Evolutionary conservation across 2,329 filamentous ascomycete genomes (phyloP).

Genomic region (Cladophialophora psammophila): DNA sequence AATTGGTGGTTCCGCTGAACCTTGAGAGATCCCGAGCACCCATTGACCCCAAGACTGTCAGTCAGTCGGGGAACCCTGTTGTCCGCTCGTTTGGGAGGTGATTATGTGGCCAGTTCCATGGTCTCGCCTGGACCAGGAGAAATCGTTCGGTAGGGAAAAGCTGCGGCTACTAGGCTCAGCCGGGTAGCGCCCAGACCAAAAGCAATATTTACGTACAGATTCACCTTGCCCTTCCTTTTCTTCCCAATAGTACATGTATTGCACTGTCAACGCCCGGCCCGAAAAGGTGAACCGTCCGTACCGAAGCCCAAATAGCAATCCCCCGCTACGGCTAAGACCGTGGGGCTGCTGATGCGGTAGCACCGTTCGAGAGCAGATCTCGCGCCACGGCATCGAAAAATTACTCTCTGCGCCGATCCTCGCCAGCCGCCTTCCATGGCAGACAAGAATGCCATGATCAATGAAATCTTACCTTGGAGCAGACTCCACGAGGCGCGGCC

Average conservation of each 20-base stretch:
- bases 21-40: neutral
- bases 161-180: too few species aligned
- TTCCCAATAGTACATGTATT: too few species aligned
- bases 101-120: neutral
- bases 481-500: too few species aligned
- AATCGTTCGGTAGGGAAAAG: neutral
- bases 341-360: too few species aligned
- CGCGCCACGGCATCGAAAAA: neutral
- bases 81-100: neutral
- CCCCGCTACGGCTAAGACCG: too few species aligned
- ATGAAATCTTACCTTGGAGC: neutral
- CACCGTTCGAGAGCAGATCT: too few species aligned
- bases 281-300: neutral
- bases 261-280: too few species aligned
- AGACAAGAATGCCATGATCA: neutral
- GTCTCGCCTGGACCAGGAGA: neutral
- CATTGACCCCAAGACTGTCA: neutral
- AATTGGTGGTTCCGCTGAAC: slow-evolving; percentile 82
- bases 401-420: neutral
- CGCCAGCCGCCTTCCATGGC: neutral
- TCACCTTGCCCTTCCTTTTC: too few species aligned
- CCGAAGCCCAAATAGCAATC: too few species aligned
- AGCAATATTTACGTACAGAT: too few species aligned
- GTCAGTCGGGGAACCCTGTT: neutral
- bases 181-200: too few species aligned